Conservation (phyloP, 2,329 filamentous ascomycete species). For the Apiospora saccharicola region DNA sequence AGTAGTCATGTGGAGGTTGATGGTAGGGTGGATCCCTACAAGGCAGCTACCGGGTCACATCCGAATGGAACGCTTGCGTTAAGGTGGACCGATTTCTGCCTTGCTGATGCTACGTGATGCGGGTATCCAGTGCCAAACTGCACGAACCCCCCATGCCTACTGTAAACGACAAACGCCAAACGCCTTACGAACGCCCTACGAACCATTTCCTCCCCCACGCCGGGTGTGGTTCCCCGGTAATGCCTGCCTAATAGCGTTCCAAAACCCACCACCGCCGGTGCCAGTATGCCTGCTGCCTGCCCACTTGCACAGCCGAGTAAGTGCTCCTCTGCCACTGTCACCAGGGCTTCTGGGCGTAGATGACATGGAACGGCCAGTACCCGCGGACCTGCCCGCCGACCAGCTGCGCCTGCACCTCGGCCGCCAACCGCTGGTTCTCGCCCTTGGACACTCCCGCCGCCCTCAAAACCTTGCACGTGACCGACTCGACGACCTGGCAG, state of each 20-base stretch:
- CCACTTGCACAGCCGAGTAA: no score
- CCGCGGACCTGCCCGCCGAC: background rate
- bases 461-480: conserved; percentile 10
- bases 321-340: background rate
- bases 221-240: background rate
- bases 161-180: no score
- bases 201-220: background rate
- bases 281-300: no score
- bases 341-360: conserved; percentile 8
- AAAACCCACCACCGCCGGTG: no score
- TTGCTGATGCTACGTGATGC: background rate
- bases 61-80: background rate
- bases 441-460: background rate
- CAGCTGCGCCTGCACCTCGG: background rate
- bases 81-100: background rate
- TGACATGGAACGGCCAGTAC: background rate
- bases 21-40: background rate
- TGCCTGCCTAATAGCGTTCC: background rate
- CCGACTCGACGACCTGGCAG: conserved; percentile 10
- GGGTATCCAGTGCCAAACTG: background rate
- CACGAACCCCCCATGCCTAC: background rate
- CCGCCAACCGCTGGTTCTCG: background rate
- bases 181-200: background rate
- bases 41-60: background rate
- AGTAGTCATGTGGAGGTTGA: background rate